phyloP scores from a whole-genome alignment of 208 protist species.

The Leptomonas seymouri region DNA sequence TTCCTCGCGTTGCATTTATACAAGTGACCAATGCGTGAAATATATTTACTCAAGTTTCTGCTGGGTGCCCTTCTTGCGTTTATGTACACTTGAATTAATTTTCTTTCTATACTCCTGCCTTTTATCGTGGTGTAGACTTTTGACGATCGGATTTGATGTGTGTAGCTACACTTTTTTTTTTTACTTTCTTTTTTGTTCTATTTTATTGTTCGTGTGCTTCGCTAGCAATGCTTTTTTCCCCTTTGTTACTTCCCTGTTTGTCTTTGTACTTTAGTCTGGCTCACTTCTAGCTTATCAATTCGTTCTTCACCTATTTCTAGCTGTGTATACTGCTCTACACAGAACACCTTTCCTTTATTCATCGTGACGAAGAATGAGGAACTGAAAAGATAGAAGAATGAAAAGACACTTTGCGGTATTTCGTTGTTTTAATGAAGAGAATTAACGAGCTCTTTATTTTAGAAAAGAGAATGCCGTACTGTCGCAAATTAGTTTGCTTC shows the following conservation, averaged over 20 bases:
- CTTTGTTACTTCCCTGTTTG: not conserved
- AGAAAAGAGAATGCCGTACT: not conserved
- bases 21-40: not conserved
- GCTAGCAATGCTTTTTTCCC: not conserved
- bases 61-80: constrained; percentile 1
- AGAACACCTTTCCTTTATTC: constrained; percentile 13
- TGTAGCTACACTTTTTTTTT: not conserved
- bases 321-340: not conserved
- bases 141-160: not conserved
- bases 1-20: constrained; percentile 4
- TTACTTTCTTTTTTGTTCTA: not conserved
- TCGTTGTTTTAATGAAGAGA: not conserved
- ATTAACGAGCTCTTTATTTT: not conserved
- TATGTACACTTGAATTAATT: not conserved
- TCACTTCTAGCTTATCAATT: constrained; percentile 12
- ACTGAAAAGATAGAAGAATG: not conserved
- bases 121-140: constrained; percentile 6
- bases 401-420: not conserved
- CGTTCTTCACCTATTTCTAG: not conserved
- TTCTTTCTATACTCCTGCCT: constrained; percentile 12
- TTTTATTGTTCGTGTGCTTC: constrained; percentile 6
- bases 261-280: not conserved
- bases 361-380: not conserved
- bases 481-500: not conserved
- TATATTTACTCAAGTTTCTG: not conserved